These are phyloP conservation scores for Vinca minor DNA, from an alignment of 257 asterid species.

Conservation along the genomic window DNA sequence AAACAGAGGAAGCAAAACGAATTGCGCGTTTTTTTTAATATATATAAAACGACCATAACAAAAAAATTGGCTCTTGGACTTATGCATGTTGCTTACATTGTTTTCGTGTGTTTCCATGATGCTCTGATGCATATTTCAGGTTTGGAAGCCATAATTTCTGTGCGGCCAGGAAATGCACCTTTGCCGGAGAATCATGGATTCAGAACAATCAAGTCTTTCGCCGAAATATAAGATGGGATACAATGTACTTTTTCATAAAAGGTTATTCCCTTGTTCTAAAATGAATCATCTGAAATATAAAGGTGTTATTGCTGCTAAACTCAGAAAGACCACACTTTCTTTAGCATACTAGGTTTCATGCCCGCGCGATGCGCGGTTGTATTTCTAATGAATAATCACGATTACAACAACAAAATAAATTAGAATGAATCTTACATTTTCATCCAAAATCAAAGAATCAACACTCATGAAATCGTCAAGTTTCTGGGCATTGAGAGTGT, in stretches of 20 bases:
- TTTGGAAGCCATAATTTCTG: constrained; percentile 60
- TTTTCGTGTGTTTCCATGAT: constrained; percentile 5
- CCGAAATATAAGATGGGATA: constrained; percentile 34
- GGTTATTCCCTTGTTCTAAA: not conserved
- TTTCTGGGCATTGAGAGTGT: no score
- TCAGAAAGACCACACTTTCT: no score
- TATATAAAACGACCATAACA: not conserved
- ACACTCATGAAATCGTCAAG: no score
- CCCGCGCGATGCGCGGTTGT: no score
- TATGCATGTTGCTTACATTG: not conserved
- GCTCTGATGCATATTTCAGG: constrained; percentile 31
- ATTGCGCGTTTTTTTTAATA: not conserved
- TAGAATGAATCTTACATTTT: no score
- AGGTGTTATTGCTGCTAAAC: no score
- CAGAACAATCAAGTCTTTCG: constrained; percentile 49
- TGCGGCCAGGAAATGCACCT: constrained; percentile 79
- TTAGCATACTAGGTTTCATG: no score
- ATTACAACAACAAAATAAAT: no score
- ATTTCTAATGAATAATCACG: no score
- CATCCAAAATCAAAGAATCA: no score
- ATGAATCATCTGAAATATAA: no score
- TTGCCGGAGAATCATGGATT: constrained; percentile 67
- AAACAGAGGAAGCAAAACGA: not conserved
- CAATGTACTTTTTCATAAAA: not conserved
- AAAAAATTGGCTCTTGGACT: not conserved